Conservation (phyloP, 257 asterid genomes). For the Mentha longifolia region DNA sequence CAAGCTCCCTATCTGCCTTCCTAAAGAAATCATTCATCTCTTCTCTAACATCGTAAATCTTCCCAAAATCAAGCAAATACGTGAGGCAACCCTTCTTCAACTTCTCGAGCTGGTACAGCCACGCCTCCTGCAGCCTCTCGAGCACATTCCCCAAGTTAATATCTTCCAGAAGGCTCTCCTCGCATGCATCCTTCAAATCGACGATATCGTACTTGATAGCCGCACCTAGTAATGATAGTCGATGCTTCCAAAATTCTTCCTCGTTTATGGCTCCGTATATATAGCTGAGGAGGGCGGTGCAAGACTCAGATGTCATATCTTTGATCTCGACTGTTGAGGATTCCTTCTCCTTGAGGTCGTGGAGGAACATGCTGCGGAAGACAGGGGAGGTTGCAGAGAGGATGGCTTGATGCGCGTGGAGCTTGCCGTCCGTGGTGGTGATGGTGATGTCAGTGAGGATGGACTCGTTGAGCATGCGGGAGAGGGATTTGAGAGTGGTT, state of each 20-base stretch:
- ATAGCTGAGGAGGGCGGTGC: slow-evolving; percentile 77
- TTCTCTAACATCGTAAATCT: slow-evolving; percentile 85
- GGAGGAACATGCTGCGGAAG: slow-evolving; percentile 85
- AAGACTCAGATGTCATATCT: slow-evolving; percentile 80
- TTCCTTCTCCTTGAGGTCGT: slow-evolving; percentile 81
- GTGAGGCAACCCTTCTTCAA: slow-evolving; percentile 82
- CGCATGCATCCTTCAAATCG: slow-evolving; percentile 82
- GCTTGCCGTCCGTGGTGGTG: slow-evolving; percentile 71
- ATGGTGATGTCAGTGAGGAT: slow-evolving; percentile 82
- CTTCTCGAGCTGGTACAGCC: slow-evolving; percentile 78
- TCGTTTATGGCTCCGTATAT: slow-evolving; percentile 74
- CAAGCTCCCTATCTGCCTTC: slow-evolving; percentile 76
- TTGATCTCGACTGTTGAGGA: slow-evolving; percentile 74
- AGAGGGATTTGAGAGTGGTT: slow-evolving; percentile 71
- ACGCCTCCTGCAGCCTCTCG: slow-evolving; percentile 91
- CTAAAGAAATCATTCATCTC: slow-evolving; percentile 68
- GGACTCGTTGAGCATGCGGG: slow-evolving; percentile 81
- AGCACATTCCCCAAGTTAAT: slow-evolving; percentile 82
- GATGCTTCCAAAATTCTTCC: slow-evolving; percentile 88
- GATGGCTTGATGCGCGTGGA: slow-evolving; percentile 77
- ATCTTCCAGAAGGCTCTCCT: slow-evolving; percentile 85
- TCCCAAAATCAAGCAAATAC: slow-evolving; percentile 88
- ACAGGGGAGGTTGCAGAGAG: slow-evolving; percentile 90
- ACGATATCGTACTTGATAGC: slow-evolving; percentile 82
- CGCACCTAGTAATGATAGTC: slow-evolving; percentile 70